Evolutionary conservation across 2,329 filamentous ascomycete genomes (phyloP).

Genomic region (Ascochyta rabiei): DNA sequence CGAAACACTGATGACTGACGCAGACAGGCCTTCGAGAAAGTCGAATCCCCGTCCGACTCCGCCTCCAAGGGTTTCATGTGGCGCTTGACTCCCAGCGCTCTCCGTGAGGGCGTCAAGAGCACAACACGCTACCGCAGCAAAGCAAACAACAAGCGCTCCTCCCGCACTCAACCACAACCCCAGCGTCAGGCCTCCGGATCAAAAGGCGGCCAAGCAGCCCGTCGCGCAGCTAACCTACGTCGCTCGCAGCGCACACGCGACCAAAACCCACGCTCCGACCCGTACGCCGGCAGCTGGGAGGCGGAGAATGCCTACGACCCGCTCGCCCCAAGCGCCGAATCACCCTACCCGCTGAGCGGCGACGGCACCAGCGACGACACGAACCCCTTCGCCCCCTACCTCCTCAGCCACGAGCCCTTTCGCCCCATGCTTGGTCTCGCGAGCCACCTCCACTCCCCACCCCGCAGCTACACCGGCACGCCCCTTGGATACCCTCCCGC

Average conservation of each 20-base stretch:
- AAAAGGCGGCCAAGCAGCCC: constrained; percentile 53
- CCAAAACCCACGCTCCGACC: constrained; percentile 5
- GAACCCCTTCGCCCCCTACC: neutral
- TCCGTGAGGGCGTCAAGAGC: constrained; percentile 76
- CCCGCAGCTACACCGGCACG: constrained; percentile 18
- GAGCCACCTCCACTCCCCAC: neutral
- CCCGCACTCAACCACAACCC: constrained; percentile 35
- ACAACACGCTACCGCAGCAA: constrained; percentile 69
- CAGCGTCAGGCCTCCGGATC: constrained; percentile 54
- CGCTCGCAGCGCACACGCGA: constrained; percentile 30
- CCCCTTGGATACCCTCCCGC: constrained; percentile 19
- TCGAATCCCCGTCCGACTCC: constrained; percentile 56
- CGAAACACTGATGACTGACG: constrained; percentile 14
- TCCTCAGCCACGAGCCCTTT: neutral
- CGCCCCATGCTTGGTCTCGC: neutral
- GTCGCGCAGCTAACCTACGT: constrained; percentile 33
- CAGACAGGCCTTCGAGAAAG: constrained; percentile 62
- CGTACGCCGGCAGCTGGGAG: neutral
- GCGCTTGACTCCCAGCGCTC: constrained; percentile 74
- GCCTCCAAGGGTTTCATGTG: constrained; percentile 75
- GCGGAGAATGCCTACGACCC: neutral
- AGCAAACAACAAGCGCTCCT: constrained; percentile 52
- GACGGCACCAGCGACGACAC: neutral
- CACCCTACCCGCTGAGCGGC: neutral
- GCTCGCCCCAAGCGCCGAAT: neutral